Base-by-base conservation (phyloP, 345 rosid species). In the Cochlearia excelsa region DNA sequence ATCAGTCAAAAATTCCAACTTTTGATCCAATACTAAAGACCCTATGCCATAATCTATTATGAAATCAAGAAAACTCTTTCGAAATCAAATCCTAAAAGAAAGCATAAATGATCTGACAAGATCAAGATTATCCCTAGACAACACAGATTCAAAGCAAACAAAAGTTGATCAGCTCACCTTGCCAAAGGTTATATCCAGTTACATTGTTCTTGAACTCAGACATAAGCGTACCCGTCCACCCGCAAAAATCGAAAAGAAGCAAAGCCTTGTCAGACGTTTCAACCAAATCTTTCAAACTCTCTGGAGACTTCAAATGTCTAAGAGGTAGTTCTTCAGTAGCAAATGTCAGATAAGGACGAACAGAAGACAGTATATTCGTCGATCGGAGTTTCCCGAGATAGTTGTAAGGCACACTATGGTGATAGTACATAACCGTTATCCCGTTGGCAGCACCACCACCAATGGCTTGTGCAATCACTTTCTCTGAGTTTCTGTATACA, bases 221-320 rank as follows among this genome's bases (percentile, higher is more conserved):
- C 52, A 77, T 43, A 72, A 93, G 66, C 46, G 79, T 69, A 9
- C 71, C 63, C 6, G 89, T 68, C 97, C 95, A 89, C 47, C 99
- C 97, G 59, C 99, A 89, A 69, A 83, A 81, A 30, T 93, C 97
- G 29, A 80, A 60, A 4, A 93, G 78, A 75, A 93, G 43, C 31
- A 86, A 46, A 61, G 86, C 82, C 77, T 77, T 83, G 63, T 89
- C 99, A 37, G 93, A 83, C 7, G 99, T 86, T n/a, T 78, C 77
- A 50, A 80, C 68, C 59, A 93, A 93, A 48, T 47, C 62, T 59
- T 73, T 66, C 79, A 92, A 66, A 30, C 81, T 91, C 61, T 75
- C 64, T 7, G 42, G 59, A 46, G 84, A 67, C 48, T 61, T 73
- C 68, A 93, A 54, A 33, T 29, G 57, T 44, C 59, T 70, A 10